Evolutionary conservation across 495 filamentous ascomycete genomes (phyloP).

Genomic region (Xylaria flabelliformis): DNA sequence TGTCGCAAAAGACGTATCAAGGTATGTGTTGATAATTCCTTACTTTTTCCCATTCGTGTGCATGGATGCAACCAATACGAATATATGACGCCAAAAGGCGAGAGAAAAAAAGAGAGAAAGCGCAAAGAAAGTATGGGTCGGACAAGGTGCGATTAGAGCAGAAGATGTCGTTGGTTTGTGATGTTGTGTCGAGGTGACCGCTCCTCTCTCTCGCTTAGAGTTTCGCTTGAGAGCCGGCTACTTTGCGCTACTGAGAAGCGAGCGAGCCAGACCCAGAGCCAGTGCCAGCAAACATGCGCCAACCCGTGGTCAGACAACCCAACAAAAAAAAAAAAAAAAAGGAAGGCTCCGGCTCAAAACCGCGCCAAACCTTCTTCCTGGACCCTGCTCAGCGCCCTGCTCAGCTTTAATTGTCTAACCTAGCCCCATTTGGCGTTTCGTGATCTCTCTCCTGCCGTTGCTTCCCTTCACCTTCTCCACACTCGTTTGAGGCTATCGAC

Average conservation of each 20-base stretch:
- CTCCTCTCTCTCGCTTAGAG: constrained; percentile 32
- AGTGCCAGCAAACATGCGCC: constrained; percentile 28
- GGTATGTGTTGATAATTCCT: constrained; percentile 65
- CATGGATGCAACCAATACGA: constrained; percentile 2
- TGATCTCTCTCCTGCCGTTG: constrained; percentile 15
- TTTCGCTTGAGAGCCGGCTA: constrained; percentile 35
- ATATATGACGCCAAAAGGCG: constrained; percentile 28
- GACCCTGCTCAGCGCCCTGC: not conserved
- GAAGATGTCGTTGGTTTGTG: constrained; percentile 20
- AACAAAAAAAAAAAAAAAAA: constrained; percentile 11
- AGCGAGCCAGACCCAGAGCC: constrained; percentile 33
- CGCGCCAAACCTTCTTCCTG: constrained; percentile 10
- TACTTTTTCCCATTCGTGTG: constrained; percentile 18
- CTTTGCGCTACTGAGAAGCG: constrained; percentile 45
- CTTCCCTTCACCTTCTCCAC: constrained; percentile 7
- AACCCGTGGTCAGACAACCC: constrained; percentile 29
- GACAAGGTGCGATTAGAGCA: constrained; percentile 23
- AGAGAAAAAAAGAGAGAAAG: constrained; percentile 17
- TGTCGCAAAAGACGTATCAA: constrained; percentile 98
- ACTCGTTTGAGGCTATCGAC: constrained; percentile 19
- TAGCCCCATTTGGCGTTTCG: constrained; percentile 27
- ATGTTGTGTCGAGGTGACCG: constrained; percentile 30
- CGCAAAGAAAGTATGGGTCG: constrained; percentile 25
- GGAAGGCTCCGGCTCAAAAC: constrained; percentile 11
- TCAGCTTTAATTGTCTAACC: constrained; percentile 25